Base-by-base conservation (phyloP, 768 basidiomycete genomes). In the Porphyrellus cyaneotinctus region DNA sequence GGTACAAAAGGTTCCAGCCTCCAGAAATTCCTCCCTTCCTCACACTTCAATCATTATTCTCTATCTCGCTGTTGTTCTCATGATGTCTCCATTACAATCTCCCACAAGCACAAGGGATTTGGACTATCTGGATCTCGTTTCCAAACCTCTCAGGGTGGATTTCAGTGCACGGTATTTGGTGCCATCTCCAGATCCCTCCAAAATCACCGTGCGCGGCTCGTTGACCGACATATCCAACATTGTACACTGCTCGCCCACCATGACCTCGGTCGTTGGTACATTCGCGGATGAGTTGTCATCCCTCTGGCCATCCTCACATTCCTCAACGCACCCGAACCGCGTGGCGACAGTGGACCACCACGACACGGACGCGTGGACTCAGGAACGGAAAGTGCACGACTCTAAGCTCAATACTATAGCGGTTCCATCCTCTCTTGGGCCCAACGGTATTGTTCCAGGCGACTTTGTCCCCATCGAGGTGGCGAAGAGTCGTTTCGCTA, bases 311-410 rank as follows among this genome's bases (percentile, higher is more conserved):
- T 52, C 35, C 48, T 56, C 32, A 24, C 35, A 32, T 43, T 31
- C 49, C 24, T 47, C 44, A 44, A 41, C 48, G 54, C 59, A 62
- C 50, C 11, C 41, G 28, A 17, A 45, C 36, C 58, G 58, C 64
- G 53, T 64, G 67, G 62, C 54, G 30, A 30, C 43, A 32, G 45
- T 38, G 47, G 43, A 43, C 47, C 12, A 47, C 67, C 69, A 69
- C 65, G 67, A 67, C 54, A 58, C 28, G 28, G 53, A 56, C 51
- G 47, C 67, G 53, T 71, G 69, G 56, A 11, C 41, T 13, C 46
- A 33, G 22, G 51, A 54, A 47, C 32, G 37, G 23, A 41, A 49
- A 31, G 38, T 36, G 33, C 57, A 50, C 38, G 56, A 58, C 54
- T 52, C 38, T 20, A 46, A 47, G 41, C 23, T 43, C 38, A 38